A percentile compares a stretch with the other conserved stretches of the same genome.
phyloP scores from a whole-genome alignment of 352 stramenopile genomes.

The Phytophthora tubulina region DNA sequence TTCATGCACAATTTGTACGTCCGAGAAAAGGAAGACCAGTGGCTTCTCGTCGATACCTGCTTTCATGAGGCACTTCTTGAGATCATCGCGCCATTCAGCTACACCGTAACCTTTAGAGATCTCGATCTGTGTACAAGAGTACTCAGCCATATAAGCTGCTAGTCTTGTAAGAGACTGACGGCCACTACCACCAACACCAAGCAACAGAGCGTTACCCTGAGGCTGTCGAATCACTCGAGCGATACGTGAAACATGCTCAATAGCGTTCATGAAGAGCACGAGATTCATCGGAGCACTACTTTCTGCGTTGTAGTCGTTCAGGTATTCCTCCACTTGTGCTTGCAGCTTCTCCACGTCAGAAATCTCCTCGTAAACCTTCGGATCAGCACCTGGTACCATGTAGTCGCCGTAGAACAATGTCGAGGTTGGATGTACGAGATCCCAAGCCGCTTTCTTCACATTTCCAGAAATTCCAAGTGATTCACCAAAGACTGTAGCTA shows the following conservation, averaged over 20 bases:
- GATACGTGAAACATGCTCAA: conserved; percentile 90
- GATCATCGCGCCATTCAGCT: conserved; percentile 93
- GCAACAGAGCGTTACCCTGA: conserved; percentile 91
- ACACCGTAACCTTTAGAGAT: conserved; percentile 96
- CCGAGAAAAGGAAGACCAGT: conserved; percentile 95
- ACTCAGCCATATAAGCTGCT: conserved; percentile 94
- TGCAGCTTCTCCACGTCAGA: conserved; percentile 87
- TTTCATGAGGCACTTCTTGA: conserved; percentile 94
- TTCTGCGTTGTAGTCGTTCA: conserved; percentile 91
- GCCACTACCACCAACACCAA: conserved; percentile 94
- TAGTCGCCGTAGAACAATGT: conserved; percentile 94
- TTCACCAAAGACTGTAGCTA: conserved; percentile 65
- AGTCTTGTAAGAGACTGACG: conserved; percentile 92
- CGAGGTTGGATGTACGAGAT: conserved; percentile 62
- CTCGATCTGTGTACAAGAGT: conserved; percentile 93
- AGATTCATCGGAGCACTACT: conserved; percentile 90
- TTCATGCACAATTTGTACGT: conserved; percentile 96
- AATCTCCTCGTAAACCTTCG: conserved; percentile 93
- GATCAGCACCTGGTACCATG: conserved; percentile 91
- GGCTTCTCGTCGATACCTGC: conserved; percentile 94
- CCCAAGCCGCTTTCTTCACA: conserved; percentile 62
- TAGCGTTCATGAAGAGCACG: conserved; percentile 91
- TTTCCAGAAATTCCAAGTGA: conserved; percentile 38
- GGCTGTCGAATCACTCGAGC: conserved; percentile 85
- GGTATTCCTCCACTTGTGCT: conserved; percentile 83